Evolutionary conservation across 2,329 filamentous ascomycete genomes (phyloP).

Genomic region (Aspergillus eucalypticola): DNA sequence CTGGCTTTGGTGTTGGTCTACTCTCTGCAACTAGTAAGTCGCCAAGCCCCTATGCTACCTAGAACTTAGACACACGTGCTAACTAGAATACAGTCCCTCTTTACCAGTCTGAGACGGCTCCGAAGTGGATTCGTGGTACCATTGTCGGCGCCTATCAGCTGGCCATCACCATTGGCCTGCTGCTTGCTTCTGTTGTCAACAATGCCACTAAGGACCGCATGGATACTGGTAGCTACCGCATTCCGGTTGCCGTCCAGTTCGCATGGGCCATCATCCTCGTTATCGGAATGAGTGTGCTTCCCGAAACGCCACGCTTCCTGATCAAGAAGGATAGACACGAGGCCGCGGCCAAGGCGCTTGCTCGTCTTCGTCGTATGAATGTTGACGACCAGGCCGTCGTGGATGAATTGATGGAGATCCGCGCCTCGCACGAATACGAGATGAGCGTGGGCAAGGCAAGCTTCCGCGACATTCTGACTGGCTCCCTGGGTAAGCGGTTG

Average conservation of each 20-base stretch:
- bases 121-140: slow-evolving; percentile 72
- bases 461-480: slow-evolving; percentile 40
- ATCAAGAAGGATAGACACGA: slow-evolving; percentile 73
- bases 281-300: slow-evolving; percentile 69
- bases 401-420: slow-evolving; percentile 76
- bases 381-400: slow-evolving; percentile 69
- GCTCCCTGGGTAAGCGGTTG: slow-evolving; percentile 40
- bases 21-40: slow-evolving; percentile 72
- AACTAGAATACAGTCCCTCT: slow-evolving; percentile 43
- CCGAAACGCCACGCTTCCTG: slow-evolving; percentile 80
- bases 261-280: slow-evolving; percentile 75
- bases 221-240: slow-evolving; percentile 70
- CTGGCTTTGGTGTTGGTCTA: slow-evolving; percentile 67
- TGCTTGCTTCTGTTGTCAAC: slow-evolving; percentile 71
- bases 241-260: slow-evolving; percentile 78
- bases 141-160: slow-evolving; percentile 79
- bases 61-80: slow-evolving; percentile 2
- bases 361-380: slow-evolving; percentile 68
- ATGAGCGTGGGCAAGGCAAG: slow-evolving; percentile 46
- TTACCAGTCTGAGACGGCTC: slow-evolving; percentile 79
- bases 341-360: slow-evolving; percentile 61
- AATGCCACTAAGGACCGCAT: slow-evolving; percentile 65
- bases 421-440: slow-evolving; percentile 87
- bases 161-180: slow-evolving; percentile 74
- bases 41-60: not conserved